These are phyloP conservation scores for Plenodomus tracheiphilus DNA, from an alignment of 2,329 filamentous ascomycete genomes.

Conservation along the genomic window DNA sequence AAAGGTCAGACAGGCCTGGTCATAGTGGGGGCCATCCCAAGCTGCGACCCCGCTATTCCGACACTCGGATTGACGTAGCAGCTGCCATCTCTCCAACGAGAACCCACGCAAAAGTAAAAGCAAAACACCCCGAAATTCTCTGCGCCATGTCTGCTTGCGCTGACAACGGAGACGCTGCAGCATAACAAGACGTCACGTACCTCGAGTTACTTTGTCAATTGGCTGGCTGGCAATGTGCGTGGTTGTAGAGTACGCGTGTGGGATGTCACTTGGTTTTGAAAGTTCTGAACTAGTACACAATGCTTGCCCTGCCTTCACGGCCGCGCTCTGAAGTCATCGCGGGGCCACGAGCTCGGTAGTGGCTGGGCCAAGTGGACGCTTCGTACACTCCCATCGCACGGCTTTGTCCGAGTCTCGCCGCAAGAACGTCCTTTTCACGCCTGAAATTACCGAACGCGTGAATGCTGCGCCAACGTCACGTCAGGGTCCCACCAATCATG, in stretches of 20 bases:
- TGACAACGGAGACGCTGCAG: background rate
- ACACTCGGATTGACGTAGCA: slow-evolving; percentile 4
- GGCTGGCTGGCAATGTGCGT: slow-evolving; percentile 3
- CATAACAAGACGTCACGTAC: slow-evolving; percentile 6
- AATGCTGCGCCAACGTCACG: slow-evolving; percentile 5
- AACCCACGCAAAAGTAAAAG: slow-evolving; percentile 7
- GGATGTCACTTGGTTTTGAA: slow-evolving; percentile 15
- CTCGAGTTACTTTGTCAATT: slow-evolving; percentile 12
- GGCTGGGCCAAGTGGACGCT: slow-evolving; percentile 13
- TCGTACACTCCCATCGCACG: slow-evolving; percentile 14
- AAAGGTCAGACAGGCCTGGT: background rate
- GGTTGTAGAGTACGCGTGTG: slow-evolving; percentile 41
- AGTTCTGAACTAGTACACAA: slow-evolving; percentile 7
- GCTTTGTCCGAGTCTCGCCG: slow-evolving; percentile 41
- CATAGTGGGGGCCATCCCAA: slow-evolving; percentile 1
- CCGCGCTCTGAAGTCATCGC: slow-evolving; percentile 31
- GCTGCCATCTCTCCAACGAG: slow-evolving; percentile 3
- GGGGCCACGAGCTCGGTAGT: slow-evolving; percentile 34
- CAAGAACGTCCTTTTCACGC: slow-evolving; percentile 20
- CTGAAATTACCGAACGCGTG: slow-evolving; percentile 30
- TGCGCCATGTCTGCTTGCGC: background rate
- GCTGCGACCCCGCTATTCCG: slow-evolving; percentile 17
- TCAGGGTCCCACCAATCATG: slow-evolving; percentile 28
- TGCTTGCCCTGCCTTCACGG: slow-evolving; percentile 20
- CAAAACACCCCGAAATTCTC: slow-evolving; percentile 1